A percentile compares a stretch with the other conserved stretches of the same genome.
Conservation (phyloP, 768 basidiomycete genomes). For the Suillus decipiens region DNA sequence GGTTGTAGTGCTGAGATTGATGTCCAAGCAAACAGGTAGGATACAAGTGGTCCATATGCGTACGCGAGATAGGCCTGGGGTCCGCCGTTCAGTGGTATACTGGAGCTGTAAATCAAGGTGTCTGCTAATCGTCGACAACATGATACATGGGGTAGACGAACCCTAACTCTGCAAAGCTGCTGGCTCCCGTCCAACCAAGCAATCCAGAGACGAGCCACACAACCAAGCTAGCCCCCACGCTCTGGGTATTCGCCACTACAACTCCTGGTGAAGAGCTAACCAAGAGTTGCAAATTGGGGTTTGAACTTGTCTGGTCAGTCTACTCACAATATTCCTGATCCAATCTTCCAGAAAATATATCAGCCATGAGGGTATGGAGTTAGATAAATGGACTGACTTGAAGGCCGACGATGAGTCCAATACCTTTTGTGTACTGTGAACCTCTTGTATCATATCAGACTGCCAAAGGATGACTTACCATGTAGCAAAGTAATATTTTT, state of each 20-base stretch:
- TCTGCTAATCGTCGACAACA: not conserved
- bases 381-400: constrained; percentile 49
- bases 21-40: constrained; percentile 95
- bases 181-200: constrained; percentile 94
- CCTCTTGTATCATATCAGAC: constrained; percentile 12
- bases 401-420: constrained; percentile 80
- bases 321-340: constrained; percentile 89
- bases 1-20: constrained; percentile 88
- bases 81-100: constrained; percentile 46
- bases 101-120: constrained; percentile 23
- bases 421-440: constrained; percentile 46
- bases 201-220: constrained; percentile 87
- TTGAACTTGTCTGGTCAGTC: not conserved
- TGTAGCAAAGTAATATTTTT: constrained; percentile 79
- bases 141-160: constrained; percentile 39
- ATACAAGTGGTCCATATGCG: constrained; percentile 82
- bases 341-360: constrained; percentile 52
- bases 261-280: constrained; percentile 88
- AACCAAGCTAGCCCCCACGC: constrained; percentile 83
- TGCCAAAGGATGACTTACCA: constrained; percentile 45
- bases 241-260: constrained; percentile 84
- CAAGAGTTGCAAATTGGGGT: constrained; percentile 11
- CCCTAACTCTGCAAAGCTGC: constrained; percentile 91
- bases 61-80: constrained; percentile 85
- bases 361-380: not conserved